Evolutionary conservation across 2,329 filamentous ascomycete genomes (phyloP), one percentile per base, ranked within the genome.

Genomic region (Diaporthe destruens): DNA sequence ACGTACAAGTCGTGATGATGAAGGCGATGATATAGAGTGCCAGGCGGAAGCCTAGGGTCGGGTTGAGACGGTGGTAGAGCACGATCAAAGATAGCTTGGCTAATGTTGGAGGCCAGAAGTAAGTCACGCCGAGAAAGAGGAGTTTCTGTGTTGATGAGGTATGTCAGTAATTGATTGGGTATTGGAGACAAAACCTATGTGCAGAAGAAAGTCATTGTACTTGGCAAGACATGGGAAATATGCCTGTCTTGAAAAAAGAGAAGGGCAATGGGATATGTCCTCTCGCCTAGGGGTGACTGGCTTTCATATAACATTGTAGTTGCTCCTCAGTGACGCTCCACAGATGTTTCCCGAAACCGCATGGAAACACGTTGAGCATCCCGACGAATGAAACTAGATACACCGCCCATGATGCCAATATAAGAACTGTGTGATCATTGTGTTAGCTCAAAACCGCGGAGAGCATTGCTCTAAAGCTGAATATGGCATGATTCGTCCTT

Each of bases 71-170:
- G 56, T 74, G 70, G 54, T 76, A 76, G 25, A 77, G 75, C 3
- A 74, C 67, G 44, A 77, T 53, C 44, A 77, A 72, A 65, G 76
- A 74, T 12, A 77, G 72, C 42, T 76, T 77, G 3, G 75, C 74
- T 6, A 77, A 68, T 4, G 76, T 76, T 29, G 76, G 73, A 16
- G 76, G 74, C 72, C 74, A 76, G 69, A 76, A 74, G 54, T 77
- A 77, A n/a, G 75, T 73, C 20, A 75, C 25, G 14, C 75, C 75
- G 29, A 74, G 71, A 49, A 74, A 74, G 23, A 74, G 59, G 25
- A 74, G 71, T 34, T 67, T 53, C 73, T 74, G 56, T 54, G 47
- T 61, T 59, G 32, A 6, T 18, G 20, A 6, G 29, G 8, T 23
- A 18, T 36, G n/a, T 66, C 3, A 66, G 47, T 29, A 7, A 39